phyloP scores from a whole-genome alignment of 768 basidiomycete species.

The Hericium erinaceus region DNA sequence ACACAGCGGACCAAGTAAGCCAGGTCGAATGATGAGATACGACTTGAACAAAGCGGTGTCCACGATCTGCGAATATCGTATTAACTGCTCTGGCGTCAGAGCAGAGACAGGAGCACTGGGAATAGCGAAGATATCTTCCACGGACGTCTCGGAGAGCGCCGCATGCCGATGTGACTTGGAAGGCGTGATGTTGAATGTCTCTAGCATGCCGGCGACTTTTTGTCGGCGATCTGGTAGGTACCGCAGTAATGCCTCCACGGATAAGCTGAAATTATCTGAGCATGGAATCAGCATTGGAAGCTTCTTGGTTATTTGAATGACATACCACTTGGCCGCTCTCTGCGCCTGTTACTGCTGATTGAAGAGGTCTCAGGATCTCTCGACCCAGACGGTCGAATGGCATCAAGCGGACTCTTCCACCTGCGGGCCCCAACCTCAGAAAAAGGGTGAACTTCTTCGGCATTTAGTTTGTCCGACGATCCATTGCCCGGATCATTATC shows the following conservation, averaged over 20 bases:
- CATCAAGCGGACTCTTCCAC: slow-evolving; percentile 48
- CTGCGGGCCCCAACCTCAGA: slow-evolving; percentile 39
- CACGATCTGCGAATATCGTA: slow-evolving; percentile 86
- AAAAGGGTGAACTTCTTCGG: slow-evolving; percentile 1
- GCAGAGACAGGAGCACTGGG: slow-evolving; percentile 67
- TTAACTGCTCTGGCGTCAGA: slow-evolving; percentile 74
- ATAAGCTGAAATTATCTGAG: slow-evolving; percentile 52
- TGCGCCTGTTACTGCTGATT: slow-evolving; percentile 21
- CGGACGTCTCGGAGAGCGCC: slow-evolving; percentile 61
- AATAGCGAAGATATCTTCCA: slow-evolving; percentile 66
- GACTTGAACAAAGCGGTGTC: slow-evolving; percentile 94
- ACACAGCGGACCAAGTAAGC: slow-evolving; percentile 78
- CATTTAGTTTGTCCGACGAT: background rate
- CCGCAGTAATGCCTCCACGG: slow-evolving; percentile 80
- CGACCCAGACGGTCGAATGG: slow-evolving; percentile 30
- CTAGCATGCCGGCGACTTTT: slow-evolving; percentile 72
- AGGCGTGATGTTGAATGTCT: slow-evolving; percentile 57
- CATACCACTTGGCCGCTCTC: slow-evolving; percentile 20
- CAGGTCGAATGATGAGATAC: slow-evolving; percentile 75
- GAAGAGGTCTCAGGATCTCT: slow-evolving; percentile 65
- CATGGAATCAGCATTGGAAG: background rate
- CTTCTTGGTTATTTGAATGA: background rate
- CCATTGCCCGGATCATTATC: background rate
- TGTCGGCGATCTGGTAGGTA: slow-evolving; percentile 88
- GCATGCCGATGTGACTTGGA: slow-evolving; percentile 60